Evolutionary conservation across 2,329 filamentous ascomycete species (phyloP), one percentile per base, ranked within the genome.

Genomic region (Domatiomyces globalis): DNA sequence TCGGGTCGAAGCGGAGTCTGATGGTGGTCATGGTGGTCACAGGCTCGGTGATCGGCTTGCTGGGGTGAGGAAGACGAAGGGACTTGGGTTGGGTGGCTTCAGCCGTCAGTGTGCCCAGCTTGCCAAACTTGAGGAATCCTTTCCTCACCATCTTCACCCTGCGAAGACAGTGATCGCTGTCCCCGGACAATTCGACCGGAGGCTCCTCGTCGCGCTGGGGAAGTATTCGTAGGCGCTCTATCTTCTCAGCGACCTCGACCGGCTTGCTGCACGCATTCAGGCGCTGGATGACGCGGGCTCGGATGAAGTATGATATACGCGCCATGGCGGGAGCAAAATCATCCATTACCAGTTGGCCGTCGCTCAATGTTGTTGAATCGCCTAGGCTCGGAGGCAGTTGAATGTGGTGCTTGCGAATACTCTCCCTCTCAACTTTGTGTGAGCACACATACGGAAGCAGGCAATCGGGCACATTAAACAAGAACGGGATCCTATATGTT

Each of bases 281-380:
- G 44, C 59, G 50, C 50, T 69, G 72, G 8, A 67, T 61, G 18
- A 79, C 62, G 33, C 69, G 70, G 9, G 71, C 72, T 33, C 72
- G 69, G 51, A 84, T 68, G 1, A 68, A 70, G 59, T 84, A 84
- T 1, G 69, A 67, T 45, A 84, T 75, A 60, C 72, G 77, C 33
- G 72, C 69, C 79, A 83, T 83, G 7, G 79, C 73, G 0, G 81
- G 81, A 1, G 77, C 69, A 61, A 83, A 68, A 58, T 84, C 81
- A 60, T 84, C 79, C 43, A 78, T 67, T 17, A 77, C 62, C 2
- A 66, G 66, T 36, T 69, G 70, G 8, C 74, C 74, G 54, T 73
- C 69, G 20, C 70, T 71, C 45, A 71, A 69, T n/a, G 76, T 63
- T 59, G 74, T 73, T 7, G 73, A 67, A 52, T 82, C 79, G 10